phyloP scores from a whole-genome alignment of 371 early-diverging fungal genomes.

The Mortierella sp. region DNA sequence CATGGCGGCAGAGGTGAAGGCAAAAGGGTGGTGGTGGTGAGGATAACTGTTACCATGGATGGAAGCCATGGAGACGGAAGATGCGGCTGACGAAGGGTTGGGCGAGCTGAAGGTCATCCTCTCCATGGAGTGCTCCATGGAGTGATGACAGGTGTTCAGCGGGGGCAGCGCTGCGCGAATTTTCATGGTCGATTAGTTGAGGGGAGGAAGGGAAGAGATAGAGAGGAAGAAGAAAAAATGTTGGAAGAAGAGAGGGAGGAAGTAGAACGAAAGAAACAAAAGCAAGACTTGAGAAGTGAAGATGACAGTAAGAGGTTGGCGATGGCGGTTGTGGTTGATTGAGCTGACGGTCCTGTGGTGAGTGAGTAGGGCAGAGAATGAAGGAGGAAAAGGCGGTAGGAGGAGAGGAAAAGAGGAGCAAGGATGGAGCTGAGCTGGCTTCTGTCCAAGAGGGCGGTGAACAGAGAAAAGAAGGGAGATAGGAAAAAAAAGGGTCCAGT shows the following conservation, averaged over 20 bases:
- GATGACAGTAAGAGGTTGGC: neutral
- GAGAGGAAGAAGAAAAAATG: neutral
- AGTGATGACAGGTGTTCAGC: constrained; percentile 30
- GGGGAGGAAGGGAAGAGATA: neutral
- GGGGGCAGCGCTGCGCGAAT: constrained; percentile 31
- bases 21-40: constrained; percentile 8
- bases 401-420: neutral
- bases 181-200: constrained; percentile 24
- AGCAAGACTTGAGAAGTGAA: neutral
- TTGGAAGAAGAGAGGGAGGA: neutral
- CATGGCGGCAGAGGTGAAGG: constrained; percentile 7
- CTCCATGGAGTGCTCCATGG: constrained; percentile 46
- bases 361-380: neutral
- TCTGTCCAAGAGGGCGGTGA: neutral
- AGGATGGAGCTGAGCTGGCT: neutral
- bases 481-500: constrained; percentile 7
- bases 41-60: constrained; percentile 18
- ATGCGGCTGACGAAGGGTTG: constrained; percentile 34
- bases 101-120: constrained; percentile 31
- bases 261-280: neutral
- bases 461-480: neutral
- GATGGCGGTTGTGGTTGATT: neutral
- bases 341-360: neutral
- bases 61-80: constrained; percentile 25
- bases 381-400: neutral